Percentiles rank a stretch among this genome's conserved stretches.
Evolutionary conservation across 176 grass and related monocot genomes (phyloP).

Genomic region (maize (Zea mays)): Zm-B73-REFERENCE-NAM-5.0 NC_050105.1:90959501-90960000

Average conservation of each 20-base stretch:
- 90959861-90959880: no score
- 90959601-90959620: background rate
- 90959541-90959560: slow-evolving; percentile 87
- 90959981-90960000: no score
- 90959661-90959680: slow-evolving; percentile 86
- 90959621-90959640: background rate
- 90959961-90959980: no score
- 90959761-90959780: slow-evolving; percentile 86
- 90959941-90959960: no score
- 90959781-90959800: slow-evolving; percentile 54
- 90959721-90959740: slow-evolving; percentile 76
- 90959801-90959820: background rate
- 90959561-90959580: slow-evolving; percentile 85
- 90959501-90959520: slow-evolving; percentile 69
- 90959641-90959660: slow-evolving; percentile 16
- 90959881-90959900: no score
- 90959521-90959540: slow-evolving; percentile 52
- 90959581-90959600: slow-evolving; percentile 68
- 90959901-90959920: no score
- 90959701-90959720: slow-evolving; percentile 64
- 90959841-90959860: no score
- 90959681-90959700: slow-evolving; percentile 62
- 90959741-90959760: slow-evolving; percentile 79
- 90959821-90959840: no score
- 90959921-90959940: no score